phyloP scores from a whole-genome alignment of 2,329 filamentous ascomycete species.

The Emericellopsis cladophorae region DNA sequence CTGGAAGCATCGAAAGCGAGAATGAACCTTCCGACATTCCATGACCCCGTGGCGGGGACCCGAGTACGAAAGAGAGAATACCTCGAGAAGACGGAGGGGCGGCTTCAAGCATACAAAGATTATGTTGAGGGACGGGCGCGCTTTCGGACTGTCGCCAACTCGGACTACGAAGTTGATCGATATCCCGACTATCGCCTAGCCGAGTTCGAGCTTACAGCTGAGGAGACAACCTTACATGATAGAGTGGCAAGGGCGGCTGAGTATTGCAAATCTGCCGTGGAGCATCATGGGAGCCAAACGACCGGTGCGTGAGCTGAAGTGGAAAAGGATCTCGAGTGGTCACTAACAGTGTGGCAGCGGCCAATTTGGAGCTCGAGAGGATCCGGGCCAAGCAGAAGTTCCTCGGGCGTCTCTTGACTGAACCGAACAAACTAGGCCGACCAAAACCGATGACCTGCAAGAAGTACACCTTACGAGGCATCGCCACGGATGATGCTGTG shows the following conservation, averaged over 20 bases:
- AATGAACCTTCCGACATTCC: slow-evolving; percentile 12
- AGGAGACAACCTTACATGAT: slow-evolving; percentile 14
- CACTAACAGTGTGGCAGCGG: slow-evolving; percentile 13
- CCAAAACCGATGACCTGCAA: slow-evolving; percentile 26
- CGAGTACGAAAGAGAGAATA: slow-evolving; percentile 15
- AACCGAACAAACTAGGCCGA: slow-evolving; percentile 21
- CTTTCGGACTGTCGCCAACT: slow-evolving; percentile 22
- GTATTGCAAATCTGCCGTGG: slow-evolving; percentile 11
- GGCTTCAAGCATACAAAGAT: slow-evolving; percentile 17
- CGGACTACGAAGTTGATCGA: slow-evolving; percentile 22
- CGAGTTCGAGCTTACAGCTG: slow-evolving; percentile 20
- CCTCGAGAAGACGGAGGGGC: slow-evolving; percentile 14
- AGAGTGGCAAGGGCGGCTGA: slow-evolving; percentile 19
- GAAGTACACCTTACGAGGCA: slow-evolving; percentile 36
- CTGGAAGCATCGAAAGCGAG: slow-evolving; percentile 11
- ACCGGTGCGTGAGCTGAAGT: slow-evolving; percentile 17
- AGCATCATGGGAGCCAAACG: slow-evolving; percentile 17
- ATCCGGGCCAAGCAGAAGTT: slow-evolving; percentile 21
- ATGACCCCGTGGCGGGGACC: slow-evolving; percentile 11
- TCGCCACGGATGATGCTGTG: slow-evolving; percentile 32
- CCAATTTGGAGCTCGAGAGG: slow-evolving; percentile 16
- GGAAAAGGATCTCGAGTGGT: slow-evolving; percentile 3
- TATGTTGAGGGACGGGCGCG: slow-evolving; percentile 22
- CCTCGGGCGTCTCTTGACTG: slow-evolving; percentile 24
- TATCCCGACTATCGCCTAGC: slow-evolving; percentile 25